Evolutionary conservation across 2,329 filamentous ascomycete species (phyloP).

Genomic region (Microdochium nivale): DNA sequence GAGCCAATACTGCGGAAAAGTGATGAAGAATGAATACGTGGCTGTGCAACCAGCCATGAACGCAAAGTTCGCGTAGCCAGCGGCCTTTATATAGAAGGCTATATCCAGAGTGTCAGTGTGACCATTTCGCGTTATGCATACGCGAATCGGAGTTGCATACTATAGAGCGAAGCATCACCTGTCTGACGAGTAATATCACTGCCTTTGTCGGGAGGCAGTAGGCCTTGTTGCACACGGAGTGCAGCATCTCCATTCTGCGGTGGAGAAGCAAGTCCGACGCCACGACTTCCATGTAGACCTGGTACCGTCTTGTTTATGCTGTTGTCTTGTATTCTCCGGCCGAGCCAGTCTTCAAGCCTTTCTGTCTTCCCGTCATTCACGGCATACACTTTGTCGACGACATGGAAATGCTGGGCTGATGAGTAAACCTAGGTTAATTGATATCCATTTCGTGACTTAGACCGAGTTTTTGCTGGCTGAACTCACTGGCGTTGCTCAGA

Average conservation of each 20-base stretch:
- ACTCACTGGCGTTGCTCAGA: background rate
- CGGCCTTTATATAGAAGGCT: conserved; percentile 22
- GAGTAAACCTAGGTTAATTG: no score
- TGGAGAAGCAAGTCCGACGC: background rate
- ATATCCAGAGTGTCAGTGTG: background rate
- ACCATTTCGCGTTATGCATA: background rate
- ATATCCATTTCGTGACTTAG: no score
- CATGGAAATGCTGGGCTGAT: background rate
- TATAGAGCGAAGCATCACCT: conserved; percentile 27
- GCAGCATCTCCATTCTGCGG: no score
- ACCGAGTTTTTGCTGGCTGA: no score
- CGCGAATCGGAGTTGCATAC: conserved; percentile 9
- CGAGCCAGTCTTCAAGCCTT: background rate
- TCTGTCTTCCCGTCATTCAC: background rate
- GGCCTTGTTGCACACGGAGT: no score
- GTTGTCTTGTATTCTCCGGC: no score
- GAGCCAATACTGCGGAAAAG: conserved; percentile 27
- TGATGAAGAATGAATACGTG: conserved; percentile 23
- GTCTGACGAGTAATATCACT: conserved; percentile 14
- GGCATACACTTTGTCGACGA: background rate
- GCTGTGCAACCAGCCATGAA: conserved; percentile 15
- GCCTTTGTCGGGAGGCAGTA: conserved; percentile 3
- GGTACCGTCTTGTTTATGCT: no score
- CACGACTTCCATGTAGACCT: no score
- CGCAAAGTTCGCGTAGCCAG: conserved; percentile 15